Base-by-base conservation (phyloP, 1,139 yeast genomes). In the Sugiyamaella castrensis region DNA sequence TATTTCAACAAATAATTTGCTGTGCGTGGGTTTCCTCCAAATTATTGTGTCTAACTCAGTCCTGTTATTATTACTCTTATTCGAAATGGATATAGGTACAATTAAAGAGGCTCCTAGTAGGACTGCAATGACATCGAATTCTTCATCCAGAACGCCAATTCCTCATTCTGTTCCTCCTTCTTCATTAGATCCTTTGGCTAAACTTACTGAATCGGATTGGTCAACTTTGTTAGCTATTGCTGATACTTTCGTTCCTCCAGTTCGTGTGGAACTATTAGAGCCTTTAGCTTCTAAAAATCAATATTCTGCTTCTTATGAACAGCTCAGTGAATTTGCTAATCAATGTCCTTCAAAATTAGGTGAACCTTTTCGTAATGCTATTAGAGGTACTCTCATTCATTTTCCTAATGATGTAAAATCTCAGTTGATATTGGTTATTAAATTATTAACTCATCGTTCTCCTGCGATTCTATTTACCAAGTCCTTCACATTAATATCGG, bases 331-430 rank as follows among this genome's bases (percentile, higher is more conserved):
- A 24, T 40, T 53, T 12, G 60, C 48, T 48, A 40, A 38, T 50
- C 43, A 46, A 58, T 46, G 43, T 55, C 59, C 55, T 50, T 58
- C 52, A 57, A 53, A 43, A 54, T 50, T 60, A 50, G 67, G 71
- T 54, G 64, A 48, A 27, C 28, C 40, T 26, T 58, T 53, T 45
- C 40, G 47, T 13, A 48, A 39, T 15, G 13, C 35, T 1, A 48
- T 52, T 11, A 42, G 41, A 26, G 16, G 39, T 10, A 19, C 54
- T n/a, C 7, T 58, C 13, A 15, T 43, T 4, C 29, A 31, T 15
- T 45, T 51, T 2, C 45, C 58, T 4, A 35, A 47, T 5, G 54
- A 51, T 8, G 36, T 40, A 8, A 37, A 37, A 27, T 33, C 30
- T 30, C 51, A 55, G 46, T 50, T 65, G 30, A 32, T 37, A n/a